phyloP scores from a whole-genome alignment of 345 rosid species.

The Raphanus raphanistrum region DNA sequence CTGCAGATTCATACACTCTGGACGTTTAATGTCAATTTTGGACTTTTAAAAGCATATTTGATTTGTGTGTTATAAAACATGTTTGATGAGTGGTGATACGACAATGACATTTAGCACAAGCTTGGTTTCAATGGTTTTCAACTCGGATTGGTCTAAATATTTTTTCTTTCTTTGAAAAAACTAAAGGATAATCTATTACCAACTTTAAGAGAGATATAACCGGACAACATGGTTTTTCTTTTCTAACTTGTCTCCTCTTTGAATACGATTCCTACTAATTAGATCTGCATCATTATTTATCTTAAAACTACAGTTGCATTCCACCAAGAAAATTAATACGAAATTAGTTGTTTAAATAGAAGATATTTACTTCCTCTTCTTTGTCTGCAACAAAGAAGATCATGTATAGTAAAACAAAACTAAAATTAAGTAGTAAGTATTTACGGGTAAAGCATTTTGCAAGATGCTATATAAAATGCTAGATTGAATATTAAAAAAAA shows the following conservation, averaged over 20 bases:
- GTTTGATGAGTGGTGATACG: not conserved
- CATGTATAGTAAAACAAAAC: not conserved
- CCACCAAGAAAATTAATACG: not conserved
- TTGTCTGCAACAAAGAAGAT: not conserved
- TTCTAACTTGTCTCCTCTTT: constrained; percentile 14
- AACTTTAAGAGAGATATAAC: not conserved
- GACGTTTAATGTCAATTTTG: not conserved
- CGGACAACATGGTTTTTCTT: constrained; percentile 14
- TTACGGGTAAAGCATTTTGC: not conserved
- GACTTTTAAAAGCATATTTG: not conserved
- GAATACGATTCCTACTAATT: constrained; percentile 4
- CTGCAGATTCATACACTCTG: not conserved
- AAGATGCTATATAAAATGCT: not conserved
- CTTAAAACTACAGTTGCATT: not conserved
- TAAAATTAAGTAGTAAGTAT: not conserved
- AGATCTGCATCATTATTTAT: not conserved
- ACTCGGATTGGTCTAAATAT: not conserved
- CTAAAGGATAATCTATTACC: not conserved
- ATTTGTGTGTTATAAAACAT: not conserved
- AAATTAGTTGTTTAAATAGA: not conserved
- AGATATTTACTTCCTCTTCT: not conserved
- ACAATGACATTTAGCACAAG: not conserved
- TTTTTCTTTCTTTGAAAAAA: too few relatives aligned
- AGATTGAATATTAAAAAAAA: not conserved
- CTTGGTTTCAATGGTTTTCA: not conserved